Evolutionary conservation across 75 land plant genomes (phyloP).

Genomic region (Sequoia sempervirens): DNA sequence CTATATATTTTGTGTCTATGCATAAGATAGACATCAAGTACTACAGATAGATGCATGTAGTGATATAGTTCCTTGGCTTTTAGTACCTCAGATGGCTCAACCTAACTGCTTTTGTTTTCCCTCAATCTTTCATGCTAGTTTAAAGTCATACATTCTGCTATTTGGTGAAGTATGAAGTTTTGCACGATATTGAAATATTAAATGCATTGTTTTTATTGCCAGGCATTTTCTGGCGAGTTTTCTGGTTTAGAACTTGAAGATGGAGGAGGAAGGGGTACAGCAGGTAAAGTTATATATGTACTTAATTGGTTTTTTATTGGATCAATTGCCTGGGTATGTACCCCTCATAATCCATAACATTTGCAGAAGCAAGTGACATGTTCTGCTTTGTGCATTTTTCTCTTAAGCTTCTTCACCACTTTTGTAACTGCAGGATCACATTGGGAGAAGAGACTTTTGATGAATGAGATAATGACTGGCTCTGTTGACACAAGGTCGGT

Average conservation of each 20-base stretch:
- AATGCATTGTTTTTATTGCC: constrained; percentile 2
- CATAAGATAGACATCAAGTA: background rate
- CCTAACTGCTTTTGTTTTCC: background rate
- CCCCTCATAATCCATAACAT: background rate
- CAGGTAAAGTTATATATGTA: constrained; percentile 46
- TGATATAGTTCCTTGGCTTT: background rate
- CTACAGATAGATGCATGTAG: background rate
- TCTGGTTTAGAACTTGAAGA: constrained; percentile 93
- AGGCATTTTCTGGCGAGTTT: constrained; percentile 92
- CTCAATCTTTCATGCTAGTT: background rate
- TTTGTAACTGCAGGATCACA: constrained; percentile 70
- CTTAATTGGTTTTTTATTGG: background rate
- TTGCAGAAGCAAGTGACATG: background rate
- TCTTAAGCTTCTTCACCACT: background rate
- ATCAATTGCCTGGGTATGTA: background rate
- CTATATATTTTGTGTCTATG: no score
- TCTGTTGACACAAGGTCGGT: constrained; percentile 98
- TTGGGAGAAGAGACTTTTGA: constrained; percentile 96
- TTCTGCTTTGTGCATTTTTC: background rate
- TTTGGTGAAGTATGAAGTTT: background rate
- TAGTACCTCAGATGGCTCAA: background rate
- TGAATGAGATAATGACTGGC: constrained; percentile 99
- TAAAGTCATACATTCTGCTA: background rate
- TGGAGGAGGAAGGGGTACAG: constrained; percentile 99
- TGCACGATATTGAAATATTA: background rate